These are phyloP conservation scores for Asclepias syriaca DNA, from an alignment of 257 asterid genomes.

Conservation along the genomic window DNA sequence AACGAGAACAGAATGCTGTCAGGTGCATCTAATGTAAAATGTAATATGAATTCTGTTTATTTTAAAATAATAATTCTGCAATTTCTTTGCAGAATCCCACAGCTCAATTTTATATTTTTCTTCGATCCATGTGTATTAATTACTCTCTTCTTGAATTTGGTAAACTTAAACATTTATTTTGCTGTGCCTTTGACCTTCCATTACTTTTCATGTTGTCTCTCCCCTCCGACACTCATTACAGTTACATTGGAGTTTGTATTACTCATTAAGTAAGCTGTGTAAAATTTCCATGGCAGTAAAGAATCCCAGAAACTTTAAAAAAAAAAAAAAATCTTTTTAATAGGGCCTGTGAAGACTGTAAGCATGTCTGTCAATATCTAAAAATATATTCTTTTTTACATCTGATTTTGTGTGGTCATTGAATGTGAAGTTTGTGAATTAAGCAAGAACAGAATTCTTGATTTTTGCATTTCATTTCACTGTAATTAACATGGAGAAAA, in stretches of 20 bases:
- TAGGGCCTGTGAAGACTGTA: conserved; percentile 24
- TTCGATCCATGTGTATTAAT: background rate
- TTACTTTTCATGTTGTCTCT: background rate
- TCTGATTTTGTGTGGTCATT: background rate
- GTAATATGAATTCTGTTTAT: background rate
- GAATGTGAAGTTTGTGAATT: background rate
- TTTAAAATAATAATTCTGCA: background rate
- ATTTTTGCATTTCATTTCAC: conserved; percentile 3
- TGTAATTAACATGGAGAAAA: background rate
- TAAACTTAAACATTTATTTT: background rate
- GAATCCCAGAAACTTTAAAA: conserved; percentile 20
- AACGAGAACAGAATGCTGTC: conserved; percentile 7
- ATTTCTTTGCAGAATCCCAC: conserved; percentile 13
- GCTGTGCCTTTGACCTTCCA: conserved; percentile 11
- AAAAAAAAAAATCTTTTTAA: conserved; percentile 18
- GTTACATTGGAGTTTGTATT: conserved; percentile 24
- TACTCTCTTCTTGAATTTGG: conserved; percentile 1
- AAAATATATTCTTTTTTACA: background rate
- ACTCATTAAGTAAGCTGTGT: background rate
- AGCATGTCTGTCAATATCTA: conserved; percentile 52
- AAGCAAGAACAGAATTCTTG: background rate
- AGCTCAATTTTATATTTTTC: background rate
- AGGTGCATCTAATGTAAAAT: background rate
- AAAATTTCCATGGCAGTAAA: conserved; percentile 21
- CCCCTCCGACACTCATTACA: conserved; percentile 15